Base-by-base conservation (phyloP, 768 basidiomycete genomes). In the Wakefieldia striispora region DNA sequence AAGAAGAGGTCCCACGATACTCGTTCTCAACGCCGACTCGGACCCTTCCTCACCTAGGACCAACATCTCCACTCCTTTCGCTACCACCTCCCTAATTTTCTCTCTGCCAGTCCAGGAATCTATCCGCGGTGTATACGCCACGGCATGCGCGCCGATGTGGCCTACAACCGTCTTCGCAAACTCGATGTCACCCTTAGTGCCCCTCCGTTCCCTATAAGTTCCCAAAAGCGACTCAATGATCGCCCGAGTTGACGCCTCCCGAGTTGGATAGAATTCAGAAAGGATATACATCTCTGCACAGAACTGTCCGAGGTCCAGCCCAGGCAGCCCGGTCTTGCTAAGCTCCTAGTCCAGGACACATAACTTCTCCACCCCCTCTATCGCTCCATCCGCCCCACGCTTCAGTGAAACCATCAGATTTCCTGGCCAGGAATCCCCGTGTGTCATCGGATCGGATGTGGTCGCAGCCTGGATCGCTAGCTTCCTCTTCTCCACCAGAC, bases 371-470 rank as follows among this genome's bases (percentile, higher is more conserved):
- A 82, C 55, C 10, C 51, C 53, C 13, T 53, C 62, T 45, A 51
- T 41, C 2, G 23, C 46, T 12, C 69, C 70, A 7, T 61, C 61
- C 12, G 36, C n/a, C 1, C 66, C 59, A 6, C 58, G 59, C 41
- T 64, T 64, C 11, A 74, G 59, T 11, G 56, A 62, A n/a, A 85
- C 56, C 52, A 85, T 69, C 40, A 87, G 54, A 57, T 88, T 87
- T 0, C 84, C 86, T 2, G 86, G 78, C 84, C 86, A 88, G 56
- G 87, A 82, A 62, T 88, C 86, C 0, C 86, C 86, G 11, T 67
- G 67, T 19, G 66, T 69, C 50, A 68, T 40, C 11, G 67, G 58
- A 40, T 72, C 70, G 31, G 59, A 49, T 24, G 61, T 26, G 3
- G 54, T 56, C 11, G 63, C 61, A 21, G 61, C 61, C 21, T 50